phyloP scores from a whole-genome alignment of 2,329 filamentous ascomycete genomes.

The Colletotrichum sp. region DNA sequence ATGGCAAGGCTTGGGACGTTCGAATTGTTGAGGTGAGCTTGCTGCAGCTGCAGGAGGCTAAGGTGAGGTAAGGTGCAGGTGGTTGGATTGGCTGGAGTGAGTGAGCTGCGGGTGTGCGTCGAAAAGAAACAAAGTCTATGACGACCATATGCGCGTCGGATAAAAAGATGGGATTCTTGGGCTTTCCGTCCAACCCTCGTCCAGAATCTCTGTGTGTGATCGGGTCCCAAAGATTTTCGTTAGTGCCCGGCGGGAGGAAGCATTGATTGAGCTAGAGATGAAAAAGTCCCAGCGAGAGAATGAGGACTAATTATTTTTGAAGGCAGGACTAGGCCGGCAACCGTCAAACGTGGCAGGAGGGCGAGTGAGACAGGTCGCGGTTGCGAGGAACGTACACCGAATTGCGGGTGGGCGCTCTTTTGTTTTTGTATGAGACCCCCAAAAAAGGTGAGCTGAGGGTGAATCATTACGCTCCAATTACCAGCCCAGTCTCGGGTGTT shows the following conservation, averaged over 20 bases:
- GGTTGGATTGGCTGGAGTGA: background rate
- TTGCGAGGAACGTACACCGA: background rate
- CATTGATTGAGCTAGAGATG: background rate
- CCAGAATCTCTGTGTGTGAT: background rate
- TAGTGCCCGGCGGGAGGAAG: background rate
- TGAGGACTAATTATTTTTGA: background rate
- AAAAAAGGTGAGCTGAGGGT: background rate
- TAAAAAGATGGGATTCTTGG: conserved; percentile 5
- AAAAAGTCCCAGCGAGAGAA: background rate
- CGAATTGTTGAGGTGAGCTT: background rate
- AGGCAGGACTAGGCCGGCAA: background rate
- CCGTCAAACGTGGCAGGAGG: background rate
- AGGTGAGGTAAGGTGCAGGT: background rate
- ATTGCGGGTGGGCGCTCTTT: background rate
- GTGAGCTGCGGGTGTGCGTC: background rate
- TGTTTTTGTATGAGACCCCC: background rate
- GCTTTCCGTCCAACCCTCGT: background rate
- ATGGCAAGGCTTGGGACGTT: background rate
- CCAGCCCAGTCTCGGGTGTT: background rate
- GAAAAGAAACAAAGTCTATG: conserved; percentile 9
- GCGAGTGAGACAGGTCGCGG: background rate
- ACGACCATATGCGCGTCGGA: conserved; percentile 13
- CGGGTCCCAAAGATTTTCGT: background rate
- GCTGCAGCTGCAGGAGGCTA: background rate
- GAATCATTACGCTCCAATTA: background rate